Conservation (phyloP, 2,329 filamentous ascomycete species). For the Mycosphaerelloides madeirae region DNA sequence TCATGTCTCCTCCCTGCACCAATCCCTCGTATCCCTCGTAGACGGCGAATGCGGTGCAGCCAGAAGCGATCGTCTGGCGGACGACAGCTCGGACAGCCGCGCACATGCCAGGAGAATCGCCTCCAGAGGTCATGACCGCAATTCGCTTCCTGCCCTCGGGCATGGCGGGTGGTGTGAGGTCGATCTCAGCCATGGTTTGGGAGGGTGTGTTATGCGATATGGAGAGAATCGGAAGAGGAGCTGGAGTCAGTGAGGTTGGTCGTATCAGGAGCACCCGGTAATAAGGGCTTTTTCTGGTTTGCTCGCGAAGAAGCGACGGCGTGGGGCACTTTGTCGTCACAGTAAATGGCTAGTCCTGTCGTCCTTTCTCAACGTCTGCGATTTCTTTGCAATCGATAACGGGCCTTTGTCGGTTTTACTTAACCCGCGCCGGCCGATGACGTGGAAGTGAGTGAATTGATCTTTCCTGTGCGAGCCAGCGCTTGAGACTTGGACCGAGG, state of each 20-base stretch:
- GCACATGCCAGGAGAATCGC: slow-evolving; percentile 94
- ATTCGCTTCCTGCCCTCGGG: slow-evolving; percentile 56
- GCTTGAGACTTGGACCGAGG: no score
- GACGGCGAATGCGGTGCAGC: slow-evolving; percentile 47
- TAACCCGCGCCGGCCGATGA: no score
- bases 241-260: neutral
- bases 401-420: no score
- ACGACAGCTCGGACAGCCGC: slow-evolving; percentile 85
- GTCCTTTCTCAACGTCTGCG: no score
- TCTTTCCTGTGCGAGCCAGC: no score
- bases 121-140: slow-evolving; percentile 89
- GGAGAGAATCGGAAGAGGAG: neutral
- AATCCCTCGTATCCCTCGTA: slow-evolving; percentile 96
- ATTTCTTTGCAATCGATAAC: no score
- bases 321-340: no score
- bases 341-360: no score
- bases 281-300: no score
- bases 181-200: slow-evolving; percentile 30
- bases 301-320: no score
- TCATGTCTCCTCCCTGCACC: slow-evolving; percentile 82
- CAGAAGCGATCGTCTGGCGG: slow-evolving; percentile 79
- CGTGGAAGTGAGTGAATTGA: no score
- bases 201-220: neutral
- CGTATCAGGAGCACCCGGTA: no score
- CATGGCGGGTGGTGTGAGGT: slow-evolving; percentile 27